phyloP scores from a whole-genome alignment of 371 early-diverging fungal genomes.

The Actinomortierella ambigua region DNA sequence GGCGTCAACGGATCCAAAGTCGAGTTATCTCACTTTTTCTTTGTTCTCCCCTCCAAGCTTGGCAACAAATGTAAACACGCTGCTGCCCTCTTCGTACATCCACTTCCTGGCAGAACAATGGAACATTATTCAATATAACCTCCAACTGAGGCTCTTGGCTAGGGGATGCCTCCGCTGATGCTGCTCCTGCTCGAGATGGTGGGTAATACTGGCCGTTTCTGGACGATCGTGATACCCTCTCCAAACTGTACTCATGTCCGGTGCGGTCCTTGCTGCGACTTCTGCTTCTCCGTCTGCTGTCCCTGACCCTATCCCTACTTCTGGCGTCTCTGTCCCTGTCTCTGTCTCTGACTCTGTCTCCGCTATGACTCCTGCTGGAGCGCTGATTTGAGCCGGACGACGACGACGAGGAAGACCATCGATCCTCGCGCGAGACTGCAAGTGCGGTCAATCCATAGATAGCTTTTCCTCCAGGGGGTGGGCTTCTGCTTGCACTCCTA shows the following conservation, averaged over 20 bases:
- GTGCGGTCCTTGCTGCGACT: neutral
- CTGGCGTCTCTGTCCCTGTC: neutral
- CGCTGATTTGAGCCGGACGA: no score
- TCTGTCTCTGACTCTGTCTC: neutral
- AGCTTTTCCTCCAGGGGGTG: no score
- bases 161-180: no score
- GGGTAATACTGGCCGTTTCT: conserved; percentile 8
- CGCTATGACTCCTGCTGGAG: no score
- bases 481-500: no score
- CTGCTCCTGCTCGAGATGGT: no score
- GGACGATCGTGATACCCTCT: neutral
- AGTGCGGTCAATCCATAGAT: no score
- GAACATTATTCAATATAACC: conserved; percentile 27
- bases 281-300: conserved; percentile 14
- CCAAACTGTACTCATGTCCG: neutral
- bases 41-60: neutral
- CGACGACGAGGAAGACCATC: no score
- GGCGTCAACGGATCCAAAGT: neutral
- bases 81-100: conserved; percentile 17
- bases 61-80: neutral
- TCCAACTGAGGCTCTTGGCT: conserved; percentile 27
- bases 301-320: neutral
- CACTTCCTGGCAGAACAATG: conserved; percentile 16
- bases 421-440: no score
- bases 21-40: neutral